Evolutionary conservation across 1,284 basidiomycete genomes (phyloP), one percentile per base, ranked within the genome.

Genomic region (Mycosarcoma mackinlayi): DNA sequence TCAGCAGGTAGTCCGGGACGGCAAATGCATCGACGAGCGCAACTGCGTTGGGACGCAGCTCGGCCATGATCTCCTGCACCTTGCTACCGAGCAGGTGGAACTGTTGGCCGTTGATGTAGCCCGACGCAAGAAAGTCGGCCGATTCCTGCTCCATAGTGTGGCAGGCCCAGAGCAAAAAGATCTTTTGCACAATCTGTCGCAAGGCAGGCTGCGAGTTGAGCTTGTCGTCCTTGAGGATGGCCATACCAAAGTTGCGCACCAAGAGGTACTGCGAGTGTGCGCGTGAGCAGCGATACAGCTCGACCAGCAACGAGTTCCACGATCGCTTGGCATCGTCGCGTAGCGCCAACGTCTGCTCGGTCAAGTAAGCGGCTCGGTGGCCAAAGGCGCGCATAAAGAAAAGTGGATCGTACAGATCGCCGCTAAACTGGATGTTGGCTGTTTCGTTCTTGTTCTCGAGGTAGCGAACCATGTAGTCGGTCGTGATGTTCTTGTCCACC

Each of bases 201-300:
- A 84, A 62, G 1, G 83, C 83, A 7, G 80, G 82, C 50, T 81
- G 72, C 25, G 65, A 42, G 63, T 81, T 80, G 54, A 84, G 80
- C 51, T 77, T 71, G 40, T 78, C 60, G 59, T 84, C 83, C 60
- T 83, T 73, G 49, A 79, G 70, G 53, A 84, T 79, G 11, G 82
- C 83, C 59, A 81, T 77, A 14, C 78, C 81, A 66, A 84, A 84
- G 77, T 84, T 83, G 69, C 74, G 72, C 8, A 84, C 78, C 40
- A 84, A 70, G 48, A 76, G 60, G 49, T 65, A 67, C 65, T 77
- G 74, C 44, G 55, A 53, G 47, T 64, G 65, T 10, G 62, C 61
- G 47, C 69, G 78, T 66, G 80, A 81, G 73, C 77, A 79, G 10
- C 77, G 76, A 77, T 76, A 83, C 44, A 84, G 79, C 60, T 84